Evolutionary conservation across 1,139 yeast species (phyloP).

Genomic region (Meyerozyma sp.): DNA sequence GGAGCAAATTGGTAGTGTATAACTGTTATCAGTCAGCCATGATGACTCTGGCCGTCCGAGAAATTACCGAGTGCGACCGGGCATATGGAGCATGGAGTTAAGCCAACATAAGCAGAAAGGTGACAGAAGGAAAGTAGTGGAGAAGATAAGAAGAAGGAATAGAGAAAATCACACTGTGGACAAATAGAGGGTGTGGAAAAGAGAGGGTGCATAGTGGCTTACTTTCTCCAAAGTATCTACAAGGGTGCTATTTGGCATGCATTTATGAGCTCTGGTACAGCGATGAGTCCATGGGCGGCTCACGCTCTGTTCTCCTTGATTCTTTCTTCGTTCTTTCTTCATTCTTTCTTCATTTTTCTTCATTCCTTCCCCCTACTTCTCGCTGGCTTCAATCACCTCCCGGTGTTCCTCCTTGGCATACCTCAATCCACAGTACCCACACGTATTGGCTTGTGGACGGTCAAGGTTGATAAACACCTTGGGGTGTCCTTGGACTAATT

Average conservation of each 20-base stretch:
- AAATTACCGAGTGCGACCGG: neutral
- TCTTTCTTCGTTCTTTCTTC: neutral
- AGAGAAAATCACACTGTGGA: no score
- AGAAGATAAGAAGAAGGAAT: no score
- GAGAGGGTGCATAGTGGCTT: no score
- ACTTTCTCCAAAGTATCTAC: no score
- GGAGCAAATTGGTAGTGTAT: neutral
- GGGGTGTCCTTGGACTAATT: constrained; percentile 76
- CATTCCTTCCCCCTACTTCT: neutral
- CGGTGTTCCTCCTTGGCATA: constrained; percentile 50
- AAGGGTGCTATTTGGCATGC: neutral
- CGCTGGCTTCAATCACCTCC: constrained; percentile 29
- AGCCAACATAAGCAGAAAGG: no score
- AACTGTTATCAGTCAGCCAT: neutral
- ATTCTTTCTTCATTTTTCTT: neutral
- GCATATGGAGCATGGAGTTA: neutral
- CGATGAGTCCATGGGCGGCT: no score
- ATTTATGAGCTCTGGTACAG: neutral
- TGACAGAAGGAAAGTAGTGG: no score
- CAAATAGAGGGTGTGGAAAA: no score
- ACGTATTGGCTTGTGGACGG: constrained; percentile 63
- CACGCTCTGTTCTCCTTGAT: neutral
- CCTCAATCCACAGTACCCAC: constrained; percentile 77
- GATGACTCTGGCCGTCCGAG: neutral
- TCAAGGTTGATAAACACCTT: constrained; percentile 78